Evolutionary conservation across 2,329 filamentous ascomycete genomes (phyloP).

Genomic region (Colletotrichum sp.): DNA sequence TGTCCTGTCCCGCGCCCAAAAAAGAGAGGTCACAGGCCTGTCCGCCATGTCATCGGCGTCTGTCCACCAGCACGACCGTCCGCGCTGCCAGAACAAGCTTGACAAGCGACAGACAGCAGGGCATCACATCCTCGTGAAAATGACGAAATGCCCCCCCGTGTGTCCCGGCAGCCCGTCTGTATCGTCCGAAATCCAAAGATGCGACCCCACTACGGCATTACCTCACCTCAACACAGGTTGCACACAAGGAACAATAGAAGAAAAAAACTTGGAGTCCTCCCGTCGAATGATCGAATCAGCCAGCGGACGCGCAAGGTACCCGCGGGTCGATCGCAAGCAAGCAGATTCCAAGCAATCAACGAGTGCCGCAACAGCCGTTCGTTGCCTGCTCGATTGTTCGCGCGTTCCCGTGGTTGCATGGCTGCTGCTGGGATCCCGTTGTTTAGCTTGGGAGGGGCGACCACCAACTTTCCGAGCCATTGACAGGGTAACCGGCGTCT

Average conservation of each 20-base stretch:
- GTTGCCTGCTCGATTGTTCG: conserved; percentile 14
- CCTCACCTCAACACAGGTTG: not conserved
- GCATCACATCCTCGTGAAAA: not conserved
- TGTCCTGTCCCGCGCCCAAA: not conserved
- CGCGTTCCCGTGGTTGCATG: conserved; percentile 17
- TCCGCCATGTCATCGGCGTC: not conserved
- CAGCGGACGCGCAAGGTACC: not conserved
- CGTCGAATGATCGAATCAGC: not conserved
- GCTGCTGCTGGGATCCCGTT: conserved; percentile 2
- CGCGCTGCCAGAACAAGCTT: not conserved
- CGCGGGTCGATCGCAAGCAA: not conserved
- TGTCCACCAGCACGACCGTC: not conserved
- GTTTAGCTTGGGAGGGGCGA: conserved; percentile 1
- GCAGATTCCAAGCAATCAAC: conserved; percentile 13
- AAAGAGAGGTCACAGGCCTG: not conserved
- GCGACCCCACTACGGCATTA: not conserved
- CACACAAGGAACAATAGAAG: not conserved
- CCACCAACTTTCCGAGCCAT: not conserved
- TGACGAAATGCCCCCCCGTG: not conserved
- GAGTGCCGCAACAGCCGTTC: conserved; percentile 14
- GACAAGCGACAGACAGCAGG: not conserved
- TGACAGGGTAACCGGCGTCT: conserved; percentile 17
- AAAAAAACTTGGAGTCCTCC: not conserved
- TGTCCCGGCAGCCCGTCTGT: not conserved
- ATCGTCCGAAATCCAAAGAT: not conserved